Evolutionary conservation across 208 protist species (phyloP).

Genomic region (Crithidia brevicula): DNA sequence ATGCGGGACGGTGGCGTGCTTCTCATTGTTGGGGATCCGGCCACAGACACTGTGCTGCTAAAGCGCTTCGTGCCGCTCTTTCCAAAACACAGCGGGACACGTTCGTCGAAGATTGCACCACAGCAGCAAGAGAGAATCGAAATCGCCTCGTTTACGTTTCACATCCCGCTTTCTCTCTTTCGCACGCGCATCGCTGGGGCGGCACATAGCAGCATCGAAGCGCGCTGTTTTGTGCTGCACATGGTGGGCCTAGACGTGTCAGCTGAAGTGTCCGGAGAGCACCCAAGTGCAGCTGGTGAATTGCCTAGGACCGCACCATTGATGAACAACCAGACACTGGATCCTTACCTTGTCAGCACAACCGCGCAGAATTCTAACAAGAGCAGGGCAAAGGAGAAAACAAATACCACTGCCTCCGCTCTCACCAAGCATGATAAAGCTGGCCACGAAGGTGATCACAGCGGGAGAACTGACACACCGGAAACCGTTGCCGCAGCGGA

Average conservation of each 20-base stretch:
- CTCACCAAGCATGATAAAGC: background rate
- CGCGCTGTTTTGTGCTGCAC: conserved; percentile 21
- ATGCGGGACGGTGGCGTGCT: conserved; percentile 13
- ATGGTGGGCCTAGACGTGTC: conserved; percentile 28
- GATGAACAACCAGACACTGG: background rate
- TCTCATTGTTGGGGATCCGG: conserved; percentile 41
- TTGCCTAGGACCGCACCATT: background rate
- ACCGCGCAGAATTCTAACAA: background rate
- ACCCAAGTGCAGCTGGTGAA: background rate
- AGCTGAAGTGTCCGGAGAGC: background rate
- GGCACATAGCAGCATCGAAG: conserved; percentile 2
- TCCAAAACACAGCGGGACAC: background rate
- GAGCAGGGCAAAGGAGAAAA: background rate
- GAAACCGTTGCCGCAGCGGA: background rate
- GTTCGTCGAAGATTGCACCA: too few relatives aligned
- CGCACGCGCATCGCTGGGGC: background rate
- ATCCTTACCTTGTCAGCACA: background rate
- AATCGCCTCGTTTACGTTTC: conserved; percentile 6
- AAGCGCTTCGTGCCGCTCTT: conserved; percentile 31
- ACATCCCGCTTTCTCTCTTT: background rate
- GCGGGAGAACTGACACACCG: background rate
- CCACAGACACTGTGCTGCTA: conserved; percentile 38
- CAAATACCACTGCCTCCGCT: background rate
- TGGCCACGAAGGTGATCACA: too few relatives aligned
- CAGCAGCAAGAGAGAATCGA: background rate